Conservation (phyloP, 2,329 filamentous ascomycete species). For the Ceratocystis destructans region DNA sequence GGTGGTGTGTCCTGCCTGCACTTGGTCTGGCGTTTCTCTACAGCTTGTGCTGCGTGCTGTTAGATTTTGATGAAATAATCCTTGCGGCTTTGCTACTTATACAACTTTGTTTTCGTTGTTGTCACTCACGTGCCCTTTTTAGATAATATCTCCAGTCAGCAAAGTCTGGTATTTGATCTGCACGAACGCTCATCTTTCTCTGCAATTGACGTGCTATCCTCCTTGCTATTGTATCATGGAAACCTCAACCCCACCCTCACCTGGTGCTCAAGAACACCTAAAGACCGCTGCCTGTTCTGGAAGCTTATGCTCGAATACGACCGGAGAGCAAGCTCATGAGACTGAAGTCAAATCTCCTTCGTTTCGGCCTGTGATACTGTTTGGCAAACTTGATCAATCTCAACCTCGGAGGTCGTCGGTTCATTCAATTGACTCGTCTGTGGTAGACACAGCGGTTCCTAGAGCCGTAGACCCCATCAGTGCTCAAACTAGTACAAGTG, state of each 20-base stretch:
- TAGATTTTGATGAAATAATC: conserved; percentile 3
- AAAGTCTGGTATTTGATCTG: background rate
- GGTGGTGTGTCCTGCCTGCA: background rate
- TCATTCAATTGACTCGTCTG: background rate
- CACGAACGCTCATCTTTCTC: background rate
- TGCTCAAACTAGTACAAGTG: background rate
- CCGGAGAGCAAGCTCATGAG: background rate
- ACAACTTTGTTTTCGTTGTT: background rate
- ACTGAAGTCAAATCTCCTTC: background rate
- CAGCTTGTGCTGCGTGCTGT: background rate
- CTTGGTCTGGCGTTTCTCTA: background rate
- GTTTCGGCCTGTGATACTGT: background rate
- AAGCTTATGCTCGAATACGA: background rate
- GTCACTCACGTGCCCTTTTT: conserved; percentile 11
- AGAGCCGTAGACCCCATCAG: background rate
- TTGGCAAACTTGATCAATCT: background rate
- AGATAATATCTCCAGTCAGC: background rate
- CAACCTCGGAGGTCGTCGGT: background rate
- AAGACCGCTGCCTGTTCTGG: background rate
- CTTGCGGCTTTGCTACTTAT: background rate
- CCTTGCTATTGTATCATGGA: background rate
- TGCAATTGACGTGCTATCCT: background rate
- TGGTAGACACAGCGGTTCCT: background rate
- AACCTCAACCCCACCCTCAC: background rate
- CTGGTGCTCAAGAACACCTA: background rate